Evolutionary conservation across 1,284 basidiomycete species (phyloP), one percentile per base, ranked within the genome.

Genomic region (Schizopora paradoxa): DNA sequence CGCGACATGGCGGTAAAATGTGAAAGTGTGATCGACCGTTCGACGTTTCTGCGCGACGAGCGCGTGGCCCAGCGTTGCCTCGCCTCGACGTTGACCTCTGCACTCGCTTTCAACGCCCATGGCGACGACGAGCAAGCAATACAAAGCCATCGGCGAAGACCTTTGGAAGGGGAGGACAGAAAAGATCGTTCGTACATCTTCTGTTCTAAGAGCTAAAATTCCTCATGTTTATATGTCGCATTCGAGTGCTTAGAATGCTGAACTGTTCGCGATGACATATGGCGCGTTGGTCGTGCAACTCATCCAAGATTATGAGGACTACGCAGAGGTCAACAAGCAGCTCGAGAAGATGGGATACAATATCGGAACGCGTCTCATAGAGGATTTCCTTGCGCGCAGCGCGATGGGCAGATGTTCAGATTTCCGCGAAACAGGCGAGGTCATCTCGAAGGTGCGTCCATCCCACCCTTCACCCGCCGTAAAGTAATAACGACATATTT

Each of bases 291-390:
- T 99, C 41, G 92, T 98, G 28, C 96, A 99, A 69, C 79, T 99
- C 51, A 92, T 99, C 57, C 95, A 98, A 64, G 96, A 99, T 66
- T 99, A 98, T 61, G 95, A 99, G 62, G 94, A 99, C 70, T 99
- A 97, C 58, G 74, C 74, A 11, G 91, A 95, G 64, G 86, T 89
- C 52, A 89, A 89, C 64, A 86, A 83, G 58, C 85, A 89, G 58
- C 77, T 89, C 2, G 86, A 89, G 55, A 82, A 82, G 61, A 98
- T 97, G 95, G 96, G 96, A 3, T 97, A 97, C 67, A 97, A 95
- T 65, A 99, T 99, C 54, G 96, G 96, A 26, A 95, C 86, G 22
- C 75, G 96, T 33, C 71, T 99, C 45, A 95, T 99, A 53, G 96
- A 99, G 63, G 96, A 99, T 64, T 97, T 99, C 57, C 75, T 99